Percentiles rank a stretch among this genome's conserved stretches.
These are phyloP conservation scores for Pleomassaria siparia DNA, from an alignment of 2,329 filamentous ascomycete genomes.

Conservation along the genomic window DNA sequence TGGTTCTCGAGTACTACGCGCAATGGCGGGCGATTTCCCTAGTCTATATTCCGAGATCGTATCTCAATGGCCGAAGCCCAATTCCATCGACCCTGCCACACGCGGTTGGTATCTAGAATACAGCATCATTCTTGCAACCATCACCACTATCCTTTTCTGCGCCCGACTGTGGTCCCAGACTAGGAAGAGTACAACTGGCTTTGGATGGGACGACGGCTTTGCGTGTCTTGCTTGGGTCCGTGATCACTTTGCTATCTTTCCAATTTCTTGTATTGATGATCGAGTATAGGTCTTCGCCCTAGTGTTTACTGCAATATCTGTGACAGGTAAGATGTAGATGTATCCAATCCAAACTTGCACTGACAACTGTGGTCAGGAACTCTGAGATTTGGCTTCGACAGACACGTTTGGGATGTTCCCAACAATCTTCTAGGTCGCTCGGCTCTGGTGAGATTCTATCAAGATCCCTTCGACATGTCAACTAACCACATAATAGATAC, in stretches of 20 bases:
- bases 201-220: conserved; percentile 37
- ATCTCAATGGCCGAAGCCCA: conserved; percentile 34
- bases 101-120: conserved; percentile 36
- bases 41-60: conserved; percentile 20
- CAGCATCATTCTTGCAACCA: conserved; percentile 23
- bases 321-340: conserved; percentile 13
- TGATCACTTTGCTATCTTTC: background rate
- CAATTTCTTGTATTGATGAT: conserved; percentile 1
- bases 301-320: conserved; percentile 12
- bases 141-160: conserved; percentile 25
- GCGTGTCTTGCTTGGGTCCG: conserved; percentile 16
- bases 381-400: conserved; percentile 29
- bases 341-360: background rate
- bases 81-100: conserved; percentile 28
- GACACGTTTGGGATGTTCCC: conserved; percentile 42
- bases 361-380: conserved; percentile 14
- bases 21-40: conserved; percentile 20
- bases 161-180: conserved; percentile 31
- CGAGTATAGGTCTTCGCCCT: conserved; percentile 13
- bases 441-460: conserved; percentile 16
- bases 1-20: background rate
- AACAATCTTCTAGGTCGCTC: conserved; percentile 9
- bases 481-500: conserved; percentile 17
- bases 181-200: conserved; percentile 23
- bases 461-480: background rate